Conservation (phyloP, 805 yeast species). For the Lachancea mirantina region DNA sequence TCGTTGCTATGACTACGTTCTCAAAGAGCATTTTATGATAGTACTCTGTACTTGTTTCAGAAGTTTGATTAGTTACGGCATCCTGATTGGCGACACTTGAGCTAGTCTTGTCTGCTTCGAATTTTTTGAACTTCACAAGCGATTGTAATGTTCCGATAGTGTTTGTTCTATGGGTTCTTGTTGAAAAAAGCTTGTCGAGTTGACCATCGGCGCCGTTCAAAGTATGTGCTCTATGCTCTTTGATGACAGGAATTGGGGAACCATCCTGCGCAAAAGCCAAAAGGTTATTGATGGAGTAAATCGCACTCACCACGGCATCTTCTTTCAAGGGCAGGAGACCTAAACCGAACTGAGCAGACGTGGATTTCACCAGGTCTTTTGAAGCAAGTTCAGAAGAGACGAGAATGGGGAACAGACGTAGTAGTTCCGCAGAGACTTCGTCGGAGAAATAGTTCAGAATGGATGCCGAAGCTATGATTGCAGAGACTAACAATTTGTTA, state of each 20-base stretch:
- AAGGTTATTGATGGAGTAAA: constrained; percentile 75
- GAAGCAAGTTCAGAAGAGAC: constrained; percentile 49
- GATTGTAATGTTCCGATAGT: constrained; percentile 9
- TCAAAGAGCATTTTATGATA: constrained; percentile 37
- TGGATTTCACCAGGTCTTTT: constrained; percentile 39
- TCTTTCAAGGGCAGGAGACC: constrained; percentile 66
- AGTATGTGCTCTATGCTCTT: constrained; percentile 31
- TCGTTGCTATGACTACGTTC: constrained; percentile 63
- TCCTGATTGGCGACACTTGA: not conserved
- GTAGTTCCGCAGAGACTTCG: constrained; percentile 29
- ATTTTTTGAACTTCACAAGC: constrained; percentile 4
- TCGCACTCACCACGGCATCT: constrained; percentile 74
- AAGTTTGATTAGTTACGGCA: not conserved
- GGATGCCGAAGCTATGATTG: constrained; percentile 51
- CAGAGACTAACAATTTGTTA: constrained; percentile 44
- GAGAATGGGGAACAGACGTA: constrained; percentile 43
- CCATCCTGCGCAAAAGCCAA: constrained; percentile 49
- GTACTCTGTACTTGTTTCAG: constrained; percentile 4
- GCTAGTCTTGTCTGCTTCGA: constrained; percentile 2
- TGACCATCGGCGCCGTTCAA: constrained; percentile 1
- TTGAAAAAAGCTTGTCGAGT: constrained; percentile 5
- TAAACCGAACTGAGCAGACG: constrained; percentile 53
- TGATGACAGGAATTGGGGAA: constrained; percentile 29
- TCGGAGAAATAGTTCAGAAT: constrained; percentile 38
- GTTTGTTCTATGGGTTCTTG: constrained; percentile 7